Evolutionary conservation across 345 rosid genomes (phyloP).

Genomic region (Limnanthes douglasii): DNA sequence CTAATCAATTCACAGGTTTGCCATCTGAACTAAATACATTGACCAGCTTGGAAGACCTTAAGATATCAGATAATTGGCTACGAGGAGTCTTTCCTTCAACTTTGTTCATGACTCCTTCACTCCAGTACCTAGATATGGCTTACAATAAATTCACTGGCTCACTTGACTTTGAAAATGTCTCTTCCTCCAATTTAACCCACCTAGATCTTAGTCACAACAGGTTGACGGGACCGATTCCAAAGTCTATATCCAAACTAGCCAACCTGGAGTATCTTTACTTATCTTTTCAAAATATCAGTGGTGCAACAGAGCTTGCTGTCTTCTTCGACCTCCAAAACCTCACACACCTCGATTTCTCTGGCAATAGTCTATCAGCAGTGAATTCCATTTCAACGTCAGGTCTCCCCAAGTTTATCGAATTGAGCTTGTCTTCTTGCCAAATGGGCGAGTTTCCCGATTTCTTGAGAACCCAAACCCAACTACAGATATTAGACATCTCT

Average conservation of each 20-base stretch:
- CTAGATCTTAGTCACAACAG: slow-evolving; percentile 10
- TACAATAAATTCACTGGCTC: slow-evolving; percentile 4
- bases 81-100: slow-evolving; percentile 2
- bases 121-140: neutral
- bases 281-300: slow-evolving; percentile 7
- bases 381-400: neutral
- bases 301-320: neutral
- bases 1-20: too few relatives aligned
- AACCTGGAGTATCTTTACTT: too few relatives aligned
- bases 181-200: neutral
- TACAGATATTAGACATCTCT: neutral
- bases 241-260: too few relatives aligned
- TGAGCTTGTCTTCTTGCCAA: neutral
- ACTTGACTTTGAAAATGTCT: slow-evolving; percentile 8
- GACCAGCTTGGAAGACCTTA: neutral
- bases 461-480: neutral
- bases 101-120: slow-evolving; percentile 7
- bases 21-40: slow-evolving; percentile 10
- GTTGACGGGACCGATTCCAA: slow-evolving; percentile 12
- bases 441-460: slow-evolving; percentile 1
- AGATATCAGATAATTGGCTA: neutral
- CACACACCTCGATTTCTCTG: neutral
- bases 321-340: neutral
- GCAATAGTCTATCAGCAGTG: neutral
- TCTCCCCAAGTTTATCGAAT: neutral